Percentiles rank a stretch among this genome's conserved stretches.
These are phyloP conservation scores for Fusarium papillatum DNA, from an alignment of 2,329 filamentous ascomycete genomes.

Conservation along the genomic window DNA sequence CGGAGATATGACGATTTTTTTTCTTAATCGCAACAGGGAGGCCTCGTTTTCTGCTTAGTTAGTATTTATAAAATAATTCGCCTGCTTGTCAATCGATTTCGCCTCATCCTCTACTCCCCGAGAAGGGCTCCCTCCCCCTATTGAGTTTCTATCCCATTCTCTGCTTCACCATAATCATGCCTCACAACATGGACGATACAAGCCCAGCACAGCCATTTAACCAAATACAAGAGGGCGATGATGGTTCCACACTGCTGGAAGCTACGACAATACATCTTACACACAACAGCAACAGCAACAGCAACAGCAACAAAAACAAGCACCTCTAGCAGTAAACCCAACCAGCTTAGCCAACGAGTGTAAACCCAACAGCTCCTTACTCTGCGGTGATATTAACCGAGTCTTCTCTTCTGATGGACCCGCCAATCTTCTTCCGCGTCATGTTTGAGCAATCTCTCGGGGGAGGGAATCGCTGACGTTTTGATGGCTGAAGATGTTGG, in stretches of 20 bases:
- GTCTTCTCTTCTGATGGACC: slow-evolving; percentile 15
- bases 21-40: neutral
- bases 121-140: neutral
- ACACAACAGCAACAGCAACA: slow-evolving; percentile 34
- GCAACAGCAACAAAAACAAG: slow-evolving; percentile 34
- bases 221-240: slow-evolving; percentile 20
- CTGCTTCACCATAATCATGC: neutral
- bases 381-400: slow-evolving; percentile 16
- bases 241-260: slow-evolving; percentile 41
- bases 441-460: slow-evolving; percentile 7
- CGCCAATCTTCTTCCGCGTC: slow-evolving; percentile 11
- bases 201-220: neutral
- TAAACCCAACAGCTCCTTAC: slow-evolving; percentile 9
- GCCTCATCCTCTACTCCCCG: neutral
- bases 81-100: neutral
- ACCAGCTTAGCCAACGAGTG: slow-evolving; percentile 31
- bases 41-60: neutral
- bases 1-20: neutral
- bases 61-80: neutral
- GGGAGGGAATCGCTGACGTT: neutral
- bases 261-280: slow-evolving; percentile 45
- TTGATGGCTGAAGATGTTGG: neutral
- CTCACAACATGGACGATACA: neutral
- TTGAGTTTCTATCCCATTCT: neutral
- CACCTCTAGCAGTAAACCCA: slow-evolving; percentile 32